Evolutionary conservation across 2,329 filamentous ascomycete genomes (phyloP).

Genomic region (Fusarium oxysporum): DNA sequence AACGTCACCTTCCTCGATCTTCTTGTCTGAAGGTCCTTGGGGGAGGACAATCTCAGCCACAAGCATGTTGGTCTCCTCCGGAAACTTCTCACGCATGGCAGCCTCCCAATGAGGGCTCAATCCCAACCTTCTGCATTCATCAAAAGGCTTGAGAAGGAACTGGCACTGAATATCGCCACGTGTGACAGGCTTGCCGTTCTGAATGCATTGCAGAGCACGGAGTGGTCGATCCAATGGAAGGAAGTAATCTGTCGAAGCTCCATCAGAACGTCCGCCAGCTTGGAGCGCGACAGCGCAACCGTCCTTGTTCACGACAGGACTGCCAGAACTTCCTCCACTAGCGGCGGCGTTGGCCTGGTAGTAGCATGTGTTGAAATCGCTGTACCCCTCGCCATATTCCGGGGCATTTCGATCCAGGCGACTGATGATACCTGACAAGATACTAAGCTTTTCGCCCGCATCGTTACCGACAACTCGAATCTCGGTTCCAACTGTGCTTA

Average conservation of each 20-base stretch:
- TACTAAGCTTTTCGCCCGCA: conserved; percentile 97
- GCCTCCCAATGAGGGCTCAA: conserved; percentile 88
- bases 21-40: conserved; percentile 85
- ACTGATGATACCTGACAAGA: conserved; percentile 96
- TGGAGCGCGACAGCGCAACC: conserved; percentile 92
- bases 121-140: conserved; percentile 92
- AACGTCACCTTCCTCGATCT: conserved; percentile 94
- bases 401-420: conserved; percentile 95
- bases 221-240: conserved; percentile 90
- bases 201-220: conserved; percentile 87
- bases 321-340: conserved; percentile 97
- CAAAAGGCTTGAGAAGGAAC: conserved; percentile 96
- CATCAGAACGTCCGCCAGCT: conserved; percentile 92
- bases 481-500: conserved; percentile 79
- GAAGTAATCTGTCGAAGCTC: conserved; percentile 97
- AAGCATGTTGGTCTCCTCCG: conserved; percentile 95
- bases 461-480: conserved; percentile 98
- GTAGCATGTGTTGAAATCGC: conserved; percentile 96
- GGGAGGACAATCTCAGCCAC: conserved; percentile 96
- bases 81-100: conserved; percentile 83
- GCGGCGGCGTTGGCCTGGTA: conserved; percentile 98
- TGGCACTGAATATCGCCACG: conserved; percentile 98
- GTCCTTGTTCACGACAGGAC: conserved; percentile 95
- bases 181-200: conserved; percentile 78
- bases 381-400: conserved; percentile 97